These are phyloP conservation scores for Erodium maritimum DNA, from an alignment of 345 rosid species.

Conservation along the genomic window DNA sequence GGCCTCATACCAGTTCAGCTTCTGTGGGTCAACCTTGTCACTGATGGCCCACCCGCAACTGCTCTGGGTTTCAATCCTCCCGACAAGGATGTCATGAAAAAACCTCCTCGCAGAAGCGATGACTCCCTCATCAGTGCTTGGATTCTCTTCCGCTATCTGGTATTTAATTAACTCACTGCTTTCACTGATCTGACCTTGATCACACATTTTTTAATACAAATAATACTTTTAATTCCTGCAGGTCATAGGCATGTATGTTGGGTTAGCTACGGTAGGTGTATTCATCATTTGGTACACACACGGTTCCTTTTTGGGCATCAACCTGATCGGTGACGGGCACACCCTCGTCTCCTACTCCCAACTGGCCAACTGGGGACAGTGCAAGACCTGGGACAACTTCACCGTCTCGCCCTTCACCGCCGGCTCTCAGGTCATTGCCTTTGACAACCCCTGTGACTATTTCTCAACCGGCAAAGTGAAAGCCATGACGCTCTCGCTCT, in stretches of 20 bases:
- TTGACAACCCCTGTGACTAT: constrained; percentile 76
- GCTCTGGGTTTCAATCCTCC: constrained; percentile 97
- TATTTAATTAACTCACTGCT: constrained; percentile 15
- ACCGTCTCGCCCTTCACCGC: constrained; percentile 66
- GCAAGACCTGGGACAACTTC: constrained; percentile 63
- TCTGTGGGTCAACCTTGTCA: constrained; percentile 98
- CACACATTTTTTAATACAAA: neutral
- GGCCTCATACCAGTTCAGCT: constrained; percentile 99
- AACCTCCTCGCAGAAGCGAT: constrained; percentile 84
- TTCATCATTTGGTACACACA: constrained; percentile 94
- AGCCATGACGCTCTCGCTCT: constrained; percentile 79
- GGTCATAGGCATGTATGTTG: constrained; percentile 94
- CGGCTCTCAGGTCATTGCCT: constrained; percentile 39
- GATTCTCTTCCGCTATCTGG: constrained; percentile 98
- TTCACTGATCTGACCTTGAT: neutral
- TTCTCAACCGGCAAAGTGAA: constrained; percentile 75
- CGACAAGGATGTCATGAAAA: constrained; percentile 84
- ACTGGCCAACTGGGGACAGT: constrained; percentile 77
- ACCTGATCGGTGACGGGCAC: constrained; percentile 87
- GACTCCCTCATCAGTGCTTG: constrained; percentile 82
- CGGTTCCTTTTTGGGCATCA: constrained; percentile 57
- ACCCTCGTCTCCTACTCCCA: constrained; percentile 71
- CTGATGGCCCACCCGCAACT: constrained; percentile 98
- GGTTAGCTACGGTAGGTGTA: constrained; percentile 82
- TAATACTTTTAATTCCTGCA: constrained; percentile 6